Conservation (phyloP, 1,284 basidiomycete genomes). For the Apiotrichum gamsii region DNA sequence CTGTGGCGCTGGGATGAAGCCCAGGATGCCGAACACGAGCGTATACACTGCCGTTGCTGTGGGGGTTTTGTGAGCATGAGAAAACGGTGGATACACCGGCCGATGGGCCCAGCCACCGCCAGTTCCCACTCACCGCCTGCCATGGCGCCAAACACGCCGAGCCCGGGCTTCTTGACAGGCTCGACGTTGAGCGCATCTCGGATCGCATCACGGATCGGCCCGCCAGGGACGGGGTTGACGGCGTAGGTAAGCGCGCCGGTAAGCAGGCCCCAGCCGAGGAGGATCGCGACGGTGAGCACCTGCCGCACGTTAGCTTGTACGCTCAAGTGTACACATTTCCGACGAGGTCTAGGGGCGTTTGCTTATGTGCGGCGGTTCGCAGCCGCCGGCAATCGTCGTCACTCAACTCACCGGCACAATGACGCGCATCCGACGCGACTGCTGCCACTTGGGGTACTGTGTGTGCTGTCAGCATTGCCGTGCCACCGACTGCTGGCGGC, state of each 20-base stretch:
- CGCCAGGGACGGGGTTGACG: conserved; percentile 22
- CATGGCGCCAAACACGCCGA: conserved; percentile 35
- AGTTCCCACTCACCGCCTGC: conserved; percentile 34
- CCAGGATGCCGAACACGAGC: conserved; percentile 39
- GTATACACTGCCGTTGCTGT: conserved; percentile 42
- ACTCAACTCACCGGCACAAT: conserved; percentile 37
- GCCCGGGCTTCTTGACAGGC: conserved; percentile 7
- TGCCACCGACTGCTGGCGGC: not conserved
- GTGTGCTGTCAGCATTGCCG: conserved; percentile 1
- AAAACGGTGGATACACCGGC: not conserved
- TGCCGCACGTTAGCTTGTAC: no score
- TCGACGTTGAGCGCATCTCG: conserved; percentile 9
- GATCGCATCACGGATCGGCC: conserved; percentile 25
- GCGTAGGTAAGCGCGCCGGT: conserved; percentile 39
- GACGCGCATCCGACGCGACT: conserved; percentile 37
- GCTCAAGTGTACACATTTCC: no score
- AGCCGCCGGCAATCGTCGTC: no score
- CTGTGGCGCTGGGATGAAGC: conserved; percentile 38
- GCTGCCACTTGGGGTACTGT: conserved; percentile 46
- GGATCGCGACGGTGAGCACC: conserved; percentile 36
- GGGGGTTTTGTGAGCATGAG: conserved; percentile 1
- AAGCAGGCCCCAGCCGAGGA: conserved; percentile 39
- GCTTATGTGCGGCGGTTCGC: no score
- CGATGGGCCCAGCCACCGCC: not conserved
- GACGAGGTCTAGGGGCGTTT: no score